Base-by-base conservation (phyloP, 805 yeast species). In the Candida sonorensis region DNA sequence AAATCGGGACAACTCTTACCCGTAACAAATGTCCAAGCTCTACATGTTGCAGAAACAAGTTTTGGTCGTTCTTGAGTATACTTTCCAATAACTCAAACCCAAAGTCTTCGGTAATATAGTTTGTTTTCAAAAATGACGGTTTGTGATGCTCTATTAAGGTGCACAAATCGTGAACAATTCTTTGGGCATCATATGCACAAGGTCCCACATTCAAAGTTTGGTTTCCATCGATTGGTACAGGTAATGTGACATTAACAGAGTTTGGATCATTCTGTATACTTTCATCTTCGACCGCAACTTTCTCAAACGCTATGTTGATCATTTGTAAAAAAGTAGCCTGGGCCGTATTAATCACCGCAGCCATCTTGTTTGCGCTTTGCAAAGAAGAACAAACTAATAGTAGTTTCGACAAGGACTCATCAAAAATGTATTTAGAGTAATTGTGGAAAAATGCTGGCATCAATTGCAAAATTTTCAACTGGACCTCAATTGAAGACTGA, bases 301-400 rank as follows among this genome's bases (percentile, higher is more conserved):
- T 68, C 35, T 90, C 97, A 54, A 81, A 90, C 0, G 87, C 71
- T 19, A 81, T 74, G 23, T 81, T 75, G 27, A 87, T 69, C 26
- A 92, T 59, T 53, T 92, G 97, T 41, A 87, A 94, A 28, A 87
- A 68, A 3, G 97, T 86, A 2, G 97, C 98, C 30, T 85, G 77
- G 0, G 97, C 96, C 0, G 97, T 84, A 47, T 87, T 88, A 10
- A 75, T 68, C 5, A 92, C 95, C 45, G 84, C 83, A 0, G 81
- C 74, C 5, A 78, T 70, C 45, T 82, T 81, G 39, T 75, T 81
- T 10, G 76, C 68, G 10, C 75, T 61, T 35, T 84, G 87, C 30
- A 92, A 64, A 21, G 75, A 69, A 0, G 92, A 70, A 50, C 95
- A 84, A 2, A 90, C 75, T 15, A 64, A 61, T 14, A 90, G 58